Percentiles rank a stretch among this genome's conserved stretches.
Evolutionary conservation across 495 filamentous ascomycete genomes (phyloP).

Genomic region (Bacidia gigantensis): DNA sequence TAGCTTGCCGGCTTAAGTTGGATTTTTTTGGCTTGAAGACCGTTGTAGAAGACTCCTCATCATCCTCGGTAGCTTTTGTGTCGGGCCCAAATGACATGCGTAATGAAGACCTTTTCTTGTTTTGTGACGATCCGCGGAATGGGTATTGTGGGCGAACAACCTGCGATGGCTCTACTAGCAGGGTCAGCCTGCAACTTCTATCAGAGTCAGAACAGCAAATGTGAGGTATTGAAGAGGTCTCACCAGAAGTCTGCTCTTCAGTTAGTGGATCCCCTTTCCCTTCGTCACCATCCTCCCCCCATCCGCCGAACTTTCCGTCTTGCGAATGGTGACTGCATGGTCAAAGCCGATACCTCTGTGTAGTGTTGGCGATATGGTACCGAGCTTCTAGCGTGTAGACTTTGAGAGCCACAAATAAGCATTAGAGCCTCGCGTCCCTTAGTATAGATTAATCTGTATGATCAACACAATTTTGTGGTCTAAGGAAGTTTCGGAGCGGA

Average conservation of each 20-base stretch:
- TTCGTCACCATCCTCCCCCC: constrained; percentile 33
- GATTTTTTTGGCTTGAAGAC: constrained; percentile 56
- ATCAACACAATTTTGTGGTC: no score
- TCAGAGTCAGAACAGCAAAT: neutral
- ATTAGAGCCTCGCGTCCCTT: neutral
- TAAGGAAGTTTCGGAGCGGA: no score
- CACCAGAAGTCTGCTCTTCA: constrained; percentile 23
- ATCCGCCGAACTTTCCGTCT: constrained; percentile 66
- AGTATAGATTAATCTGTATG: no score
- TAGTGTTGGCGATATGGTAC: no score
- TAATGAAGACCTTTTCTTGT: constrained; percentile 49
- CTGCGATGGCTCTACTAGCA: constrained; percentile 16
- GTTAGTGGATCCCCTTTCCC: no score
- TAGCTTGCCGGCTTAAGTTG: constrained; percentile 50
- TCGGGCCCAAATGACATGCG: constrained; percentile 63
- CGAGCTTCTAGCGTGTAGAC: no score
- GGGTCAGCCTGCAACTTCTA: constrained; percentile 11
- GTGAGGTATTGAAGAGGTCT: constrained; percentile 3
- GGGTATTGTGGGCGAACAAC: constrained; percentile 10
- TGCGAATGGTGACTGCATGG: constrained; percentile 53
- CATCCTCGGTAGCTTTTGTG: constrained; percentile 36
- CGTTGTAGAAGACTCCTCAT: constrained; percentile 40
- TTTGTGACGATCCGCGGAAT: constrained; percentile 30
- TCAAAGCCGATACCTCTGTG: no score
- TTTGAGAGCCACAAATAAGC: no score